These are phyloP conservation scores for Acorus gramineus DNA, from an alignment of 106 monocot genomes.

Conservation along the genomic window DNA sequence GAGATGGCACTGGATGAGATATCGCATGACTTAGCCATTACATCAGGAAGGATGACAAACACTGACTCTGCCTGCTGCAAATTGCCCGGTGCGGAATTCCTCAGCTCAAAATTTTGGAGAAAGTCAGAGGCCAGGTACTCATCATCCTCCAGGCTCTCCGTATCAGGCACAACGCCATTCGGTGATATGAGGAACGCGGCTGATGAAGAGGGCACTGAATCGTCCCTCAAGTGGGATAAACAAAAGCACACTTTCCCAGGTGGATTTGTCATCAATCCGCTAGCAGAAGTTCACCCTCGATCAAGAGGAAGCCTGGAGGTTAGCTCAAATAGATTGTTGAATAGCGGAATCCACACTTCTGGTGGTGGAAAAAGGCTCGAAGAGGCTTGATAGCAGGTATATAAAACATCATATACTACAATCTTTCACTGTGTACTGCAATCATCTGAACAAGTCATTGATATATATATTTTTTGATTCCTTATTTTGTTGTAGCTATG, in stretches of 20 bases:
- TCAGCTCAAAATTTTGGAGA: constrained; percentile 76
- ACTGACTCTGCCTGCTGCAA: constrained; percentile 45
- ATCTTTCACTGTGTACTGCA: no score
- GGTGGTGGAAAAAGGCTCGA: no score
- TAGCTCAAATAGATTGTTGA: constrained; percentile 15
- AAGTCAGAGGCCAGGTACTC: constrained; percentile 53
- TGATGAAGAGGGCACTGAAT: constrained; percentile 18
- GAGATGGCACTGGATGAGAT: constrained; percentile 75
- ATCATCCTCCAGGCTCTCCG: constrained; percentile 24
- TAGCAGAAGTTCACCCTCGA: constrained; percentile 43
- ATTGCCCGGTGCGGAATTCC: constrained; percentile 68
- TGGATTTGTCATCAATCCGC: constrained; percentile 48
- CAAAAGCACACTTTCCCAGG: constrained; percentile 21
- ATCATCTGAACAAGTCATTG: no score
- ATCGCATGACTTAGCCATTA: constrained; percentile 49
- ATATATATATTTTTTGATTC: no score
- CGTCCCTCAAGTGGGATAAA: constrained; percentile 31
- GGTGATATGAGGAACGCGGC: not conserved
- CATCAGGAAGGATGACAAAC: constrained; percentile 37
- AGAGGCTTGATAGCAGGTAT: no score
- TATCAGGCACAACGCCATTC: constrained; percentile 3
- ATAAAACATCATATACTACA: no score
- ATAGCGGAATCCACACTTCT: not conserved
- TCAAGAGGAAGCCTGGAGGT: constrained; percentile 18
- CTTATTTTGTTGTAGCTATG: no score